These are phyloP conservation scores for Balakata baccata DNA, from an alignment of 345 rosid genomes.

Conservation along the genomic window DNA sequence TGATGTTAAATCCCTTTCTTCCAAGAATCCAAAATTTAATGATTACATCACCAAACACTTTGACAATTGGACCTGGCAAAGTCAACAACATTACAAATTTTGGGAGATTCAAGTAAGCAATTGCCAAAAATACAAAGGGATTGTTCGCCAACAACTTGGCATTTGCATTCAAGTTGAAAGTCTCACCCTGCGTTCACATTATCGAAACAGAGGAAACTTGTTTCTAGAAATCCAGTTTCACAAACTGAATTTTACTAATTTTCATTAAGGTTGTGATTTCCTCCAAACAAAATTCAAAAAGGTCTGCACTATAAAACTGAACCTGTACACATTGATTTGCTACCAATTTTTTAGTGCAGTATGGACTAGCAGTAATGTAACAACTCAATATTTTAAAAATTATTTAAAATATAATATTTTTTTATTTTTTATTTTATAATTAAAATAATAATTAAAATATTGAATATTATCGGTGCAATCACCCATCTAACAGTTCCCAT, in stretches of 20 bases:
- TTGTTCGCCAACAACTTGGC: neutral
- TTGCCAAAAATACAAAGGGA: neutral
- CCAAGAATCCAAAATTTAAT: neutral
- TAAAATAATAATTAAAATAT: too few species aligned
- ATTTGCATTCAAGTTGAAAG: neutral
- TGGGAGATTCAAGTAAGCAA: neutral
- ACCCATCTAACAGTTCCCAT: too few species aligned
- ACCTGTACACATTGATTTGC: slow-evolving; percentile 6
- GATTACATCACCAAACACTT: neutral
- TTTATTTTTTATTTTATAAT: too few species aligned
- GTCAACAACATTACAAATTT: neutral
- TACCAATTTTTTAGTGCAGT: too few species aligned
- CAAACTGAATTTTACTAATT: neutral
- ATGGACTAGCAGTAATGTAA: too few species aligned
- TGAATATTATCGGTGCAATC: too few species aligned
- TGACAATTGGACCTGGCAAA: neutral
- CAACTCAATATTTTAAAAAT: neutral
- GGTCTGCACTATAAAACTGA: neutral
- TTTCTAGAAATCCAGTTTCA: neutral
- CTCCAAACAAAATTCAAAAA: neutral
- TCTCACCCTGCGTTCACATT: neutral
- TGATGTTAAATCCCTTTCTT: neutral
- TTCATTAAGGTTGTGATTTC: neutral
- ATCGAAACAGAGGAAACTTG: neutral
- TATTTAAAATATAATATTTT: too few species aligned